These are phyloP conservation scores for Arthrinium phaeospermum DNA, from an alignment of 2,329 filamentous ascomycete genomes.

Conservation along the genomic window DNA sequence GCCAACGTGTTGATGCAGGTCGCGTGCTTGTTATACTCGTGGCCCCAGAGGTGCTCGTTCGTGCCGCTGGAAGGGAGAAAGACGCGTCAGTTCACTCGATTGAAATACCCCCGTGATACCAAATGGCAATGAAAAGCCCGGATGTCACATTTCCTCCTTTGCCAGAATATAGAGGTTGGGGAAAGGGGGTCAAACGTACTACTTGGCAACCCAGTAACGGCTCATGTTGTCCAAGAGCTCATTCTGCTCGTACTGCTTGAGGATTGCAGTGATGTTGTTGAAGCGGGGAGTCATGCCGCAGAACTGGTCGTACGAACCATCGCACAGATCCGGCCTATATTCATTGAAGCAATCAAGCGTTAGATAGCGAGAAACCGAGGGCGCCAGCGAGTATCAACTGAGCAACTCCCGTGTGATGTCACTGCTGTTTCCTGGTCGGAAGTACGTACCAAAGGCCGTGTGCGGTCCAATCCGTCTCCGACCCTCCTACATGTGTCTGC, in stretches of 20 bases:
- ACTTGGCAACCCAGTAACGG: conserved; percentile 49
- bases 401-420: neutral
- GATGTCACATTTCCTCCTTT: neutral
- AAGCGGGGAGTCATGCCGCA: conserved; percentile 49
- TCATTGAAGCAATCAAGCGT: neutral
- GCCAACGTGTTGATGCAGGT: conserved; percentile 75
- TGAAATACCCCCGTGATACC: too few relatives aligned
- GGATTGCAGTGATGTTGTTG: conserved; percentile 49
- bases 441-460: conserved; percentile 49
- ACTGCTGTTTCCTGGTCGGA: neutral
- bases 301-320: conserved; percentile 49
- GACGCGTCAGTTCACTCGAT: neutral
- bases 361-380: neutral
- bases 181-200: conserved; percentile 32
- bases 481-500: conserved; percentile 45
- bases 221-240: conserved; percentile 48
- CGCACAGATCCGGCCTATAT: conserved; percentile 50
- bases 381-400: neutral
- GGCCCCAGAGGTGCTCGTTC: conserved; percentile 64
- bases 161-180: neutral
- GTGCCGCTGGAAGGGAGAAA: conserved; percentile 37
- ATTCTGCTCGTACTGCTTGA: conserved; percentile 45
- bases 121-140: neutral
- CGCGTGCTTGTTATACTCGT: conserved; percentile 76
- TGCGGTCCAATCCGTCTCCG: conserved; percentile 50